Evolutionary conservation across 345 rosid genomes (phyloP).

Genomic region (Pelargonium nanum): DNA sequence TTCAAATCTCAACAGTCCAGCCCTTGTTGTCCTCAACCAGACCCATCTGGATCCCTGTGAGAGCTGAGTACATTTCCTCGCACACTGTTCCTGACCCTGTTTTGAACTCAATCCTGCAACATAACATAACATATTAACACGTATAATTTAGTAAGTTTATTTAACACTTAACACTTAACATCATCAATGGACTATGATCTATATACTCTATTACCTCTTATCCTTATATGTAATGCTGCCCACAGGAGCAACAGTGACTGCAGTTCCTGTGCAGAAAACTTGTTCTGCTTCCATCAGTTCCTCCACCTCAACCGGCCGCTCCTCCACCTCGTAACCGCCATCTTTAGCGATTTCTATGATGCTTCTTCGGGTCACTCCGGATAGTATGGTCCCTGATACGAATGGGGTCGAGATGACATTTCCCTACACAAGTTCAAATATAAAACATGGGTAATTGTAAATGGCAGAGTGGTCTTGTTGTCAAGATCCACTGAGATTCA

Average conservation of each 20-base stretch:
- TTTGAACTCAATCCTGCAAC: constrained; percentile 14
- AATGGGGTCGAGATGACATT: constrained; percentile 27
- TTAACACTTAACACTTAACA: too few relatives aligned
- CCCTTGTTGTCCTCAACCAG: constrained; percentile 16
- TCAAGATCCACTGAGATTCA: too few relatives aligned
- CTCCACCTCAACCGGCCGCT: constrained; percentile 27
- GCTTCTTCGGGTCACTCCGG: constrained; percentile 31
- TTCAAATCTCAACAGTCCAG: constrained; percentile 16
- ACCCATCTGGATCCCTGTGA: constrained; percentile 20
- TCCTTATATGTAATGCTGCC: constrained; percentile 31
- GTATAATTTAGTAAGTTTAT: not conserved
- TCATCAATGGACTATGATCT: not conserved
- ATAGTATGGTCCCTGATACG: constrained; percentile 26
- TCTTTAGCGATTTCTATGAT: constrained; percentile 32
- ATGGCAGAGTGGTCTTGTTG: too few relatives aligned
- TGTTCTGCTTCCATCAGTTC: constrained; percentile 41
- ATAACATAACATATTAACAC: not conserved
- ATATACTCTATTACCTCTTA: constrained; percentile 20
- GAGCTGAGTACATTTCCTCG: constrained; percentile 11
- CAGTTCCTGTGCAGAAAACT: constrained; percentile 52
- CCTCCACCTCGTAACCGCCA: constrained; percentile 34
- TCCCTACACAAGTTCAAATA: constrained; percentile 12
- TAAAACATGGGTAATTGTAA: too few relatives aligned
- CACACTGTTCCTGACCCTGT: constrained; percentile 3
- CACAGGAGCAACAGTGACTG: constrained; percentile 44